Percentiles rank a stretch among this genome's conserved stretches.
Evolutionary conservation across 2,329 filamentous ascomycete genomes (phyloP).

Genomic region (Exophiala mesophila): DNA sequence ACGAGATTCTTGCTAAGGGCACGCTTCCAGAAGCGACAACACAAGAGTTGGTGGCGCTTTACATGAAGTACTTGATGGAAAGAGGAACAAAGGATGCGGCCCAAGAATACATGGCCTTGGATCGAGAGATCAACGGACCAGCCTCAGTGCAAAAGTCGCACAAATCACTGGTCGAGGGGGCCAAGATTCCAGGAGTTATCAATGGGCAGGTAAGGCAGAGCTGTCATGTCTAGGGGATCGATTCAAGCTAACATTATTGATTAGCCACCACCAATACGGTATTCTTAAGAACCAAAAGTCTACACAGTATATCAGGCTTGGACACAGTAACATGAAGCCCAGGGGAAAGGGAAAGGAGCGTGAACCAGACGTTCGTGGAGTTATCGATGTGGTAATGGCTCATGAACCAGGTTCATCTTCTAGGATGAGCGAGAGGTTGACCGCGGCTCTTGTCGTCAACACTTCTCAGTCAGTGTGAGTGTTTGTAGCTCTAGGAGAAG

Average conservation of each 20-base stretch:
- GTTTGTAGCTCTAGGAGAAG: too few species aligned
- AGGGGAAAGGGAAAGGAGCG: too few species aligned
- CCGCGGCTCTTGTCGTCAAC: too few species aligned
- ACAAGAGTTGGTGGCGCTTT: constrained; percentile 70
- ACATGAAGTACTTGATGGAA: constrained; percentile 79
- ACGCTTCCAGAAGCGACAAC: constrained; percentile 62
- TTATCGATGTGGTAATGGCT: too few species aligned
- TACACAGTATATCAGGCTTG: too few species aligned
- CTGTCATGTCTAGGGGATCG: too few species aligned
- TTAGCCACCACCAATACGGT: constrained; percentile 2
- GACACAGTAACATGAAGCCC: too few species aligned
- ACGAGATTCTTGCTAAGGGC: constrained; percentile 68
- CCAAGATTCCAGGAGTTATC: constrained; percentile 10
- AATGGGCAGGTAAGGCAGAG: constrained; percentile 19
- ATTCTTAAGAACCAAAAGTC: background rate
- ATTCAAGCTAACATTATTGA: too few species aligned
- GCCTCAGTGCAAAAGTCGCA: constrained; percentile 33
- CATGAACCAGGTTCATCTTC: too few species aligned
- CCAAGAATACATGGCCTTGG: constrained; percentile 76
- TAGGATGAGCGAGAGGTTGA: too few species aligned
- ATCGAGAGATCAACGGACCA: constrained; percentile 77
- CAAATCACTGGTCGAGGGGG: constrained; percentile 12
- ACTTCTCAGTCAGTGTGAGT: too few species aligned
- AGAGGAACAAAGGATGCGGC: constrained; percentile 77
- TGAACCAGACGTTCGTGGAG: too few species aligned